These are phyloP conservation scores for Populus hybrid DNA, from an alignment of 441 rosid species.

Conservation along the genomic window DNA sequence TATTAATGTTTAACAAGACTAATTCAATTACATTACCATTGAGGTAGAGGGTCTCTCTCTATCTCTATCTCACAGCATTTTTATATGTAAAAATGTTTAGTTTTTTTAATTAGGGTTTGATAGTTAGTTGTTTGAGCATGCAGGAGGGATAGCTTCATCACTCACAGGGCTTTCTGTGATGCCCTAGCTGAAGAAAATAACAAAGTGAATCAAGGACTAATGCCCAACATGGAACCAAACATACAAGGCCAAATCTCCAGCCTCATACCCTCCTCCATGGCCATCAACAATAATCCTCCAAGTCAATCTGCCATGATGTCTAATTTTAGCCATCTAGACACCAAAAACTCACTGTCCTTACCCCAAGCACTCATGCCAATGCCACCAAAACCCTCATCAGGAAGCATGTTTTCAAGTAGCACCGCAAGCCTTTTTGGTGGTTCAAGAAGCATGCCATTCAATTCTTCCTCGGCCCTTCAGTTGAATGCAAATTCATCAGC, in stretches of 20 bases:
- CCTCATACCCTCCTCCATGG: constrained; percentile 22
- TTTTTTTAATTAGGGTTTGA: neutral
- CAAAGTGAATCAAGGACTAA: constrained; percentile 25
- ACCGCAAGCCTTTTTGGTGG: constrained; percentile 17
- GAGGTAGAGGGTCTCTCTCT: neutral
- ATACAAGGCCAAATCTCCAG: constrained; percentile 18
- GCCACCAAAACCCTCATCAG: constrained; percentile 13
- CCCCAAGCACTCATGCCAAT: constrained; percentile 20
- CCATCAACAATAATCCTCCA: constrained; percentile 17
- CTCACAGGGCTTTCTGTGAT: constrained; percentile 60
- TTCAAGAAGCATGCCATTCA: constrained; percentile 10
- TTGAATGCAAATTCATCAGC: constrained; percentile 23
- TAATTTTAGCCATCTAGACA: constrained; percentile 12
- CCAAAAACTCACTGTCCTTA: constrained; percentile 15
- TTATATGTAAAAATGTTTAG: neutral
- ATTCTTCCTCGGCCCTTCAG: constrained; percentile 15
- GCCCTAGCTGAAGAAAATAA: constrained; percentile 48
- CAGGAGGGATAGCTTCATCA: too few relatives aligned
- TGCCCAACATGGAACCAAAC: constrained; percentile 20
- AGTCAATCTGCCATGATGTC: constrained; percentile 7
- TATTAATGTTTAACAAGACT: neutral
- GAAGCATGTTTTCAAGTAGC: constrained; percentile 22
- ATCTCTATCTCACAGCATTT: neutral
- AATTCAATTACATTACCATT: neutral
- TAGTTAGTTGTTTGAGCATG: neutral